Evolutionary conservation across 805 yeast species (phyloP), one percentile per base, ranked within the genome.

Genomic region (Yamadazyma kitorensis): DNA sequence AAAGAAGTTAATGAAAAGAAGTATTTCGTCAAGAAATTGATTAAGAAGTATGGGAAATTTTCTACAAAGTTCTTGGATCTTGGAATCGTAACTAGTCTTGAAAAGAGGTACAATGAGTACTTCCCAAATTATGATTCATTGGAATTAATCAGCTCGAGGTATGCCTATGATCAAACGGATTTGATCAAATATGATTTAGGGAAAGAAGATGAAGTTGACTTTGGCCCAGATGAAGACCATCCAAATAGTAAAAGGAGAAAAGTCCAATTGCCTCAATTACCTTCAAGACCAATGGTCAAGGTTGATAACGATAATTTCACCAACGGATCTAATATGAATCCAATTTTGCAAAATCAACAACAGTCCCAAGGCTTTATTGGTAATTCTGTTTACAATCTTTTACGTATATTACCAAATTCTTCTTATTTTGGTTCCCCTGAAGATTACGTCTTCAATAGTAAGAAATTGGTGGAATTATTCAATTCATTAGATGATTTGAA

Each of bases 61-160:
- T 94, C 89, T 43, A 68, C 82, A 2, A 72, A 72, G 34, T 80
- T 74, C 51, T 86, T 91, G 22, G 88, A 82, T 45, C 57, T 85
- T 15, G 72, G 75, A 28, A 82, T 85, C 10, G 78, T 88, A 5
- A 63, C 72, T 30, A 70, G 76, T 31, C 69, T 91, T 29, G 88
- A 85, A 42, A 69, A 66, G 36, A 72, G 94, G 41, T 88, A 72
- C 55, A 61, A 70, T 20, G 80, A 76, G 40, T 58, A 71, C 22
- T 88, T 86, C 55, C 85, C 89, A 0, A 73, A 76, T 4, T 81
- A 74, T 19, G 69, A 72, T 29, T 61, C 64, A 35, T 57, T 50
- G 33, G 61, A 46, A 24, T 62, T 55, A 44, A 64, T 57, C 28
- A 52, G 57, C 26, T 64, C 61, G 54, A 47, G 74, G 46, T 52